Evolutionary conservation across 345 rosid species (phyloP).

Genomic region (Dipteronia dyeriana): DNA sequence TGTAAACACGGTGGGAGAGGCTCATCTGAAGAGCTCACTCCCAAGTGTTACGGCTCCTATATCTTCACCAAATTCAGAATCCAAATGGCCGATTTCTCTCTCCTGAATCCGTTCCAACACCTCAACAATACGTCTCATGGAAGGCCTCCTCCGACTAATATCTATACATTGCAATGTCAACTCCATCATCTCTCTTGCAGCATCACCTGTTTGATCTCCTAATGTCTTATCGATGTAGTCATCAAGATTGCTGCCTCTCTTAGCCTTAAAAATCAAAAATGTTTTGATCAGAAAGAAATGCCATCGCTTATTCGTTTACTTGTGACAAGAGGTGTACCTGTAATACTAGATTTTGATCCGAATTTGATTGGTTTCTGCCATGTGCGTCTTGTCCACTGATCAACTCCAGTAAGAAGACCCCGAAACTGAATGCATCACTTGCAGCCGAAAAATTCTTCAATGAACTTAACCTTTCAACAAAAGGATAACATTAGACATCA

Average conservation of each 20-base stretch:
- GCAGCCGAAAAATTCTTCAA: slow-evolving; percentile 23
- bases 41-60: slow-evolving; percentile 37
- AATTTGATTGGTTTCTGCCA: slow-evolving; percentile 15
- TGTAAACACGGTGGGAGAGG: neutral
- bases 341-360: slow-evolving; percentile 24
- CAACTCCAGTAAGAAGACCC: slow-evolving; percentile 48
- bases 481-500: neutral
- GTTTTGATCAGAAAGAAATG: neutral
- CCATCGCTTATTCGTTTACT: no score
- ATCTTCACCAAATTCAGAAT: slow-evolving; percentile 27
- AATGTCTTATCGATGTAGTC: slow-evolving; percentile 32
- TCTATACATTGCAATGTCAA: slow-evolving; percentile 40
- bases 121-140: slow-evolving; percentile 31
- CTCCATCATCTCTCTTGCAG: slow-evolving; percentile 29
- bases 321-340: slow-evolving; percentile 26
- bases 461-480: slow-evolving; percentile 30
- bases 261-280: slow-evolving; percentile 24
- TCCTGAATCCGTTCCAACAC: slow-evolving; percentile 35
- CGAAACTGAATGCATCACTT: slow-evolving; percentile 49
- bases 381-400: slow-evolving; percentile 39
- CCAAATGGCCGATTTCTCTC: slow-evolving; percentile 28
- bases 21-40: slow-evolving; percentile 42
- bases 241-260: slow-evolving; percentile 2
- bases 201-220: slow-evolving; percentile 3
- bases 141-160: slow-evolving; percentile 29